A percentile compares a stretch with the other conserved stretches of the same genome.
These are phyloP conservation scores for Aphanomyces invadans DNA, from an alignment of 352 stramenopile genomes.

Conservation along the genomic window DNA sequence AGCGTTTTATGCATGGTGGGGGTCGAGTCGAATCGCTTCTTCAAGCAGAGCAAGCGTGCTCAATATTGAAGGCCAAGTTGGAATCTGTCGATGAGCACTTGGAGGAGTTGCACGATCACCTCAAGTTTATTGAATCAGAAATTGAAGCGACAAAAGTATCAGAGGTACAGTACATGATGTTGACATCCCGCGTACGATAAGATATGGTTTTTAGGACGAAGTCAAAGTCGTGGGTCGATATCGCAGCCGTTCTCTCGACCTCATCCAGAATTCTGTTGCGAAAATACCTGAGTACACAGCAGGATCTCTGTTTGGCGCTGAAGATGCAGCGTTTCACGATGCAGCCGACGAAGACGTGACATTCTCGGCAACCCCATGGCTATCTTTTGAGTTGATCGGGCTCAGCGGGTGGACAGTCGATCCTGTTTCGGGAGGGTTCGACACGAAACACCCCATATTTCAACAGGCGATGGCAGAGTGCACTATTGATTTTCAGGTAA, in stretches of 20 bases:
- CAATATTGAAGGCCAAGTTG: slow-evolving; percentile 8
- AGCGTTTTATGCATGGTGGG: slow-evolving; percentile 16
- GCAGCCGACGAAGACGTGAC: slow-evolving; percentile 53
- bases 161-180: neutral
- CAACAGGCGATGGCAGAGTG: slow-evolving; percentile 73
- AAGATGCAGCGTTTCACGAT: slow-evolving; percentile 81
- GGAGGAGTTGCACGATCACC: neutral
- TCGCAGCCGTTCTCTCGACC: slow-evolving; percentile 36
- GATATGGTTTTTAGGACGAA: slow-evolving; percentile 5
- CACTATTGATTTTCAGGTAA: slow-evolving; percentile 43
- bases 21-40: slow-evolving; percentile 1
- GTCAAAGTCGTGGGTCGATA: slow-evolving; percentile 10
- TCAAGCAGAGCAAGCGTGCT: slow-evolving; percentile 12
- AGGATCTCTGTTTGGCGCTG: slow-evolving; percentile 62
- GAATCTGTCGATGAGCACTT: slow-evolving; percentile 12
- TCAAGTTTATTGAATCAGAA: slow-evolving; percentile 11
- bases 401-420: slow-evolving; percentile 38
- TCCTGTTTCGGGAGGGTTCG: neutral
- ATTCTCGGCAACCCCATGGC: slow-evolving; percentile 47
- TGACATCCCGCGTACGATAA: too few relatives aligned
- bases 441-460: slow-evolving; percentile 43
- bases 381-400: slow-evolving; percentile 82
- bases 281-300: slow-evolving; percentile 75
- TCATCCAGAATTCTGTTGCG: slow-evolving; percentile 50
- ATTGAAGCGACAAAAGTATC: slow-evolving; percentile 8